phyloP scores from a whole-genome alignment of 2,329 filamentous ascomycete genomes.

The Calonectria pteridis region DNA sequence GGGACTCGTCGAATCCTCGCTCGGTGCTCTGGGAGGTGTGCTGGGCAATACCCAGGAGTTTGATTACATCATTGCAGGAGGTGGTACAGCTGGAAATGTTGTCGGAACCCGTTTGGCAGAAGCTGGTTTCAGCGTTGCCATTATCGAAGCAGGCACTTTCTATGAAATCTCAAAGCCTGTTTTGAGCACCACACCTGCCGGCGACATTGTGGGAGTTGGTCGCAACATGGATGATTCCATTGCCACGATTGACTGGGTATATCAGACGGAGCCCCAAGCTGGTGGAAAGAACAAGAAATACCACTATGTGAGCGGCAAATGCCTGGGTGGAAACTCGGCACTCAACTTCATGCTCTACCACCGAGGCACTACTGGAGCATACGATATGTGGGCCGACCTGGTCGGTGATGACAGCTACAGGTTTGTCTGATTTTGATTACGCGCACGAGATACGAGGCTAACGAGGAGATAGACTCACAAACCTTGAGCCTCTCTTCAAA shows the following conservation, averaged over 20 bases:
- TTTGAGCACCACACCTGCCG: neutral
- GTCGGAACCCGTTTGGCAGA: neutral
- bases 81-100: neutral
- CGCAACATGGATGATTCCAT: neutral
- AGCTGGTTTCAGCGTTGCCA: neutral
- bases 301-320: slow-evolving; percentile 9
- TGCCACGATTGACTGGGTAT: neutral
- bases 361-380: slow-evolving; percentile 2
- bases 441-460: neutral
- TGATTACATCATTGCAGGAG: neutral
- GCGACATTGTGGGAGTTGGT: neutral
- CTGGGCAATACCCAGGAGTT: neutral
- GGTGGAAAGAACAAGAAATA: slow-evolving; percentile 2
- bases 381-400: slow-evolving; percentile 7
- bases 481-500: slow-evolving; percentile 2
- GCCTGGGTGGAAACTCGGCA: slow-evolving; percentile 7
- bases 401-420: slow-evolving; percentile 16
- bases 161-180: slow-evolving; percentile 1
- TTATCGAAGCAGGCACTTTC: neutral
- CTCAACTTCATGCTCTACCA: slow-evolving; percentile 14
- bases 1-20: neutral
- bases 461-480: neutral
- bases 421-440: neutral
- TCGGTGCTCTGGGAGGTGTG: neutral
- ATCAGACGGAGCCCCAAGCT: slow-evolving; percentile 11